Conservation (phyloP, 345 rosid species). For the Salix arbutifolia region DNA sequence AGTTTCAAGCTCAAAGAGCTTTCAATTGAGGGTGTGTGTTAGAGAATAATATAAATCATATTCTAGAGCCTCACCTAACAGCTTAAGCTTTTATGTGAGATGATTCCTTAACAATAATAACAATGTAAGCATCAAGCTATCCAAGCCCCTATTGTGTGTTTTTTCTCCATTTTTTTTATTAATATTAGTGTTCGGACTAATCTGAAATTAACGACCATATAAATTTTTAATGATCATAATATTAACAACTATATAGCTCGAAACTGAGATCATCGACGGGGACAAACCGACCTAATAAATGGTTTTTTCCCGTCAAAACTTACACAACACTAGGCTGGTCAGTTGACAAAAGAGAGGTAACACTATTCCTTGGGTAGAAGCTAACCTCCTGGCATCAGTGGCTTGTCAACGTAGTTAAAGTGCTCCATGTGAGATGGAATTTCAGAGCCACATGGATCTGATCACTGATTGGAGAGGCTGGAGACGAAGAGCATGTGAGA, state of each 20-base stretch:
- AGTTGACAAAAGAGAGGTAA: not conserved
- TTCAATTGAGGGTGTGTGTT: no score
- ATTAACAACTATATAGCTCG: not conserved
- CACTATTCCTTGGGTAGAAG: not conserved
- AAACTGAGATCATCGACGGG: no score
- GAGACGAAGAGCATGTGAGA: conserved; percentile 34
- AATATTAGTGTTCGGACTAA: fast-evolving
- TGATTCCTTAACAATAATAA: no score
- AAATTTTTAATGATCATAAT: fast-evolving
- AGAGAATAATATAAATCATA: no score
- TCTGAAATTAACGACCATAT: no score
- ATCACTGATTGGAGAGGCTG: conserved; percentile 16
- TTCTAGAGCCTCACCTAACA: no score
- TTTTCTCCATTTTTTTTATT: no score
- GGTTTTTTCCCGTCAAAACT: not conserved
- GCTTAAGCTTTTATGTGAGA: no score
- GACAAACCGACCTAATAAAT: no score
- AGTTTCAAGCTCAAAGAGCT: no score
- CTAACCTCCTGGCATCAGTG: not conserved
- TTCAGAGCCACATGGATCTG: conserved; percentile 2
- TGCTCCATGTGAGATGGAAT: conserved; percentile 1
- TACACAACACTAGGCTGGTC: not conserved
- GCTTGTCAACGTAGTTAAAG: not conserved
- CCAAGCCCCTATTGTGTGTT: no score
- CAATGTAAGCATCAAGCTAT: no score